Evolutionary conservation across 495 filamentous ascomycete genomes (phyloP).

Genomic region (Penicillium argentinense): DNA sequence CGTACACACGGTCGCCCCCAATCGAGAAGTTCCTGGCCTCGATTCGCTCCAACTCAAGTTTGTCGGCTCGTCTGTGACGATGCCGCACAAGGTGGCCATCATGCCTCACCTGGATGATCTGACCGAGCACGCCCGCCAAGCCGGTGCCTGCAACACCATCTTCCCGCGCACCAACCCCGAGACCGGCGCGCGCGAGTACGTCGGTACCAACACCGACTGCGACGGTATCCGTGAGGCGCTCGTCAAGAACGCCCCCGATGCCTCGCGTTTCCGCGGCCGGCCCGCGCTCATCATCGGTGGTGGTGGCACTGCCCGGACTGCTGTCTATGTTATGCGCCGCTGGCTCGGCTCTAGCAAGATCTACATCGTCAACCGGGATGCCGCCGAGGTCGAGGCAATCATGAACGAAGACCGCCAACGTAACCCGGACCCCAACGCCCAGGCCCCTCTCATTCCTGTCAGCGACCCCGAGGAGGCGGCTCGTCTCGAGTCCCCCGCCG

Average conservation of each 20-base stretch:
- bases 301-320: conserved; percentile 68
- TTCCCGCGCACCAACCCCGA: conserved; percentile 52
- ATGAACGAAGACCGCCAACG: conserved; percentile 48
- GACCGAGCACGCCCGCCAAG: conserved; percentile 63
- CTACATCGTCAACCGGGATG: conserved; percentile 70
- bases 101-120: conserved; percentile 66
- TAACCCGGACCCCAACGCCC: conserved; percentile 37
- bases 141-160: conserved; percentile 74
- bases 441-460: conserved; percentile 54
- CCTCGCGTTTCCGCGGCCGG: conserved; percentile 46
- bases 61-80: conserved; percentile 68
- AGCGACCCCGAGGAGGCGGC: conserved; percentile 55
- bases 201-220: conserved; percentile 76
- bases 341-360: conserved; percentile 63
- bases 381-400: conserved; percentile 60
- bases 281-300: conserved; percentile 65
- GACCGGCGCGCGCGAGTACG: conserved; percentile 44
- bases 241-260: conserved; percentile 52
- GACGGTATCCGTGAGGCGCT: conserved; percentile 71
- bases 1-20: conserved; percentile 37
- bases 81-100: conserved; percentile 73
- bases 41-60: conserved; percentile 49
- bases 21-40: conserved; percentile 53
- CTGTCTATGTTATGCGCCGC: conserved; percentile 66
- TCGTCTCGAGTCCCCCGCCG: conserved; percentile 54